Evolutionary conservation across 371 early-diverging fungal species (phyloP).

Genomic region (Rhizopus sp.): DNA sequence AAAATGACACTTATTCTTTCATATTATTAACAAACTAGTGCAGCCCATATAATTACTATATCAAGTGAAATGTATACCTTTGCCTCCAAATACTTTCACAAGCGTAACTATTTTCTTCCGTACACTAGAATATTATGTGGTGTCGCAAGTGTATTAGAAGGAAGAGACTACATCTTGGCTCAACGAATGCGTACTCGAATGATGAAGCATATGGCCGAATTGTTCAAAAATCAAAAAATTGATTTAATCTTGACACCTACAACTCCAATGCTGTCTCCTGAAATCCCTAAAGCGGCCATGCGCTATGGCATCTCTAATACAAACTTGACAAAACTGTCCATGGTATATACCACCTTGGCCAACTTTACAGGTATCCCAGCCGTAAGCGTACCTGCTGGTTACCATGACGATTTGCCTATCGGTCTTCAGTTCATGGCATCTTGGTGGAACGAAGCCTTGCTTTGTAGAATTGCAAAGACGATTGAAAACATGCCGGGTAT

Average conservation of each 20-base stretch:
- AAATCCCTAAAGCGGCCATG: constrained; percentile 48
- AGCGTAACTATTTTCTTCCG: constrained; percentile 25
- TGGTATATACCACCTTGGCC: constrained; percentile 63
- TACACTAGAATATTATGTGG: constrained; percentile 39
- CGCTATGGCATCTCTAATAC: constrained; percentile 59
- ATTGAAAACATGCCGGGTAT: constrained; percentile 43
- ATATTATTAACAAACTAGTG: constrained; percentile 6
- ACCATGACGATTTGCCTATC: constrained; percentile 59
- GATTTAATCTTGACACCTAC: constrained; percentile 64
- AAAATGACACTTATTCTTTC: not conserved
- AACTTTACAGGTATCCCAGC: constrained; percentile 77
- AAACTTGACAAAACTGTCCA: constrained; percentile 44
- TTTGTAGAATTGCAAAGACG: constrained; percentile 59
- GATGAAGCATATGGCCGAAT: constrained; percentile 51
- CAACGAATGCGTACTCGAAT: constrained; percentile 62
- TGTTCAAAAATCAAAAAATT: constrained; percentile 48
- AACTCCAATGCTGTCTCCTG: constrained; percentile 61
- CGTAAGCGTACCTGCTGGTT: constrained; percentile 66
- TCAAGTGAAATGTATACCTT: constrained; percentile 60
- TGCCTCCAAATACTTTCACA: constrained; percentile 25
- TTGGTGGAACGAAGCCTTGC: constrained; percentile 72
- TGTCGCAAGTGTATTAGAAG: constrained; percentile 19
- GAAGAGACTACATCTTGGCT: constrained; percentile 55
- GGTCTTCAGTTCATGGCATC: constrained; percentile 72
- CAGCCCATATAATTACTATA: constrained; percentile 69